Evolutionary conservation across 495 filamentous ascomycete species (phyloP).

Genomic region (Parmelia sp.): DNA sequence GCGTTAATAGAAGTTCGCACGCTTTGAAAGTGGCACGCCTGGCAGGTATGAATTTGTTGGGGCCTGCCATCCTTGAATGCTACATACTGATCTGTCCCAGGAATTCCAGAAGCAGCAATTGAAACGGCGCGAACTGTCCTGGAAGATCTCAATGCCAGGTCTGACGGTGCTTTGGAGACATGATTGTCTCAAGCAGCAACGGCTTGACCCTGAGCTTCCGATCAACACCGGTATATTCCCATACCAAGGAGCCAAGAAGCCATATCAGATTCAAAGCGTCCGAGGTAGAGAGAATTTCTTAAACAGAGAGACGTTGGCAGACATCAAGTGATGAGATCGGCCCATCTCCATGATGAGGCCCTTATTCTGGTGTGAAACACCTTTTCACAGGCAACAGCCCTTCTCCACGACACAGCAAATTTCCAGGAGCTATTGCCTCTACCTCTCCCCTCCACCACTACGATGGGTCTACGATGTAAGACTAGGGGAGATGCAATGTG

Average conservation of each 20-base stretch:
- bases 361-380: too few relatives aligned
- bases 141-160: background rate
- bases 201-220: background rate
- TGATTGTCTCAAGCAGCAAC: background rate
- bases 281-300: background rate
- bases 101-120: constrained; percentile 39
- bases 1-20: constrained; percentile 81
- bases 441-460: background rate
- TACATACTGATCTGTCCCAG: constrained; percentile 18
- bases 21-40: constrained; percentile 86
- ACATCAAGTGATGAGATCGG: too few relatives aligned
- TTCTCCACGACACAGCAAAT: background rate
- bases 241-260: too few relatives aligned
- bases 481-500: background rate
- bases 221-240: too few relatives aligned
- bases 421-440: background rate
- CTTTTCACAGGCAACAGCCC: too few relatives aligned
- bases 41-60: constrained; percentile 49
- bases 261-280: too few relatives aligned
- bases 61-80: background rate
- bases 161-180: background rate
- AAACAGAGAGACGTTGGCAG: background rate
- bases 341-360: too few relatives aligned
- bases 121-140: constrained; percentile 34
- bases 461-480: background rate